A percentile compares a stretch with the other conserved stretches of the same genome.
Evolutionary conservation across 139 green algal species (phyloP).

Genomic region (Volvox reticuliferus): DNA sequence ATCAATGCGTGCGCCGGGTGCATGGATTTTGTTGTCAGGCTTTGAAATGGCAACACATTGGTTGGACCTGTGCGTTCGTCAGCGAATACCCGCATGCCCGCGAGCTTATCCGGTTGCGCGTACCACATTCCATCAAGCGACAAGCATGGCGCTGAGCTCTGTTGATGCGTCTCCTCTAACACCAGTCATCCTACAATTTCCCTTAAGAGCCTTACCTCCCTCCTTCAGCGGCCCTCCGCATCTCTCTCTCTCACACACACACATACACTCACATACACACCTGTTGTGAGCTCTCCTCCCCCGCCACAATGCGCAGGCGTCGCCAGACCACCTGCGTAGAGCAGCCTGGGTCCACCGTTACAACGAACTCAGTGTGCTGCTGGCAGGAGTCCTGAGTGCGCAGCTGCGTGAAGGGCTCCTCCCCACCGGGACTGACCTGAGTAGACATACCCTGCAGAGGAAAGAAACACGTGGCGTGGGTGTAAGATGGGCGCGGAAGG

Average conservation of each 20-base stretch:
- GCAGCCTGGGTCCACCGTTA: constrained; percentile 19
- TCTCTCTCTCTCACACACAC: background rate
- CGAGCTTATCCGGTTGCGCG: too few relatives aligned
- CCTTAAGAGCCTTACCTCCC: too few relatives aligned
- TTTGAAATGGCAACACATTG: too few relatives aligned
- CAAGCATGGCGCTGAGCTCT: too few relatives aligned
- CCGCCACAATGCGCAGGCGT: constrained; percentile 33
- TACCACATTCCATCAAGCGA: too few relatives aligned
- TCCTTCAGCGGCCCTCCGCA: background rate
- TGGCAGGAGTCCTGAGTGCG: constrained; percentile 33
- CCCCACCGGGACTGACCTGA: constrained; percentile 21
- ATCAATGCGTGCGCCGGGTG: too few relatives aligned
- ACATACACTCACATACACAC: background rate
- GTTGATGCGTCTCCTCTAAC: too few relatives aligned
- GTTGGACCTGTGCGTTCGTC: too few relatives aligned
- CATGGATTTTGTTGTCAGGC: too few relatives aligned
- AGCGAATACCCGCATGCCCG: too few relatives aligned
- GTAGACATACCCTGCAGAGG: constrained; percentile 41
- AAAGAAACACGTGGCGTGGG: background rate
- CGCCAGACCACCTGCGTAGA: constrained; percentile 27
- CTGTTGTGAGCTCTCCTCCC: constrained; percentile 28
- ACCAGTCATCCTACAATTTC: too few relatives aligned
- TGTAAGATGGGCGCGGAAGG: background rate
- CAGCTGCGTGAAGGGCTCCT: constrained; percentile 32
- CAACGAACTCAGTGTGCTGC: constrained; percentile 42